These are phyloP conservation scores for Phialophora tarda DNA, from an alignment of 2,329 filamentous ascomycete genomes.

Conservation along the genomic window DNA sequence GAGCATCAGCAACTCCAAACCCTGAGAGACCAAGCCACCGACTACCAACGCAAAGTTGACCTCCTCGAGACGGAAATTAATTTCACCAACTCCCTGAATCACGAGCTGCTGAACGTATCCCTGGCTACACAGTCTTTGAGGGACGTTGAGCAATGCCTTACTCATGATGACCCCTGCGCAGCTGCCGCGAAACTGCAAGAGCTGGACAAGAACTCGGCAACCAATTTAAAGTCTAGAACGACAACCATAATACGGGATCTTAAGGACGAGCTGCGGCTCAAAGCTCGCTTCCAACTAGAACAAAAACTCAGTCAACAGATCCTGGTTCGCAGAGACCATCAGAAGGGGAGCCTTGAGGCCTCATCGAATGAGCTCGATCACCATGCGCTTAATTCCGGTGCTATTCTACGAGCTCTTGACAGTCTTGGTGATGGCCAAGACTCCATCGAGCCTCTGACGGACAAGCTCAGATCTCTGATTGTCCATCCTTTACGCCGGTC, in stretches of 20 bases:
- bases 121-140: conserved; percentile 26
- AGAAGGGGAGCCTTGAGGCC: conserved; percentile 23
- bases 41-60: conserved; percentile 60
- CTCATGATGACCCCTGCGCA: conserved; percentile 22
- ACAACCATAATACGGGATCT: conserved; percentile 29
- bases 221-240: conserved; percentile 24
- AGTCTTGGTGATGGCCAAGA: conserved; percentile 29
- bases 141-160: conserved; percentile 31
- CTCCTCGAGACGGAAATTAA: conserved; percentile 64
- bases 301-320: conserved; percentile 29
- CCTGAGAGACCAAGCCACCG: conserved; percentile 68
- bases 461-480: conserved; percentile 32
- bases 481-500: conserved; percentile 32
- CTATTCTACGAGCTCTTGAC: conserved; percentile 28
- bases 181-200: conserved; percentile 33
- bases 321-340: conserved; percentile 22
- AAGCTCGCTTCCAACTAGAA: conserved; percentile 31
- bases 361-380: conserved; percentile 16
- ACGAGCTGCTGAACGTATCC: conserved; percentile 28
- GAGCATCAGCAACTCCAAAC: conserved; percentile 73
- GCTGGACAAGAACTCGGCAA: conserved; percentile 16
- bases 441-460: conserved; percentile 29
- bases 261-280: conserved; percentile 32
- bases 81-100: conserved; percentile 58
- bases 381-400: conserved; percentile 19